phyloP scores from a whole-genome alignment of 805 yeast species.

The Barnettozyma siamensis region DNA sequence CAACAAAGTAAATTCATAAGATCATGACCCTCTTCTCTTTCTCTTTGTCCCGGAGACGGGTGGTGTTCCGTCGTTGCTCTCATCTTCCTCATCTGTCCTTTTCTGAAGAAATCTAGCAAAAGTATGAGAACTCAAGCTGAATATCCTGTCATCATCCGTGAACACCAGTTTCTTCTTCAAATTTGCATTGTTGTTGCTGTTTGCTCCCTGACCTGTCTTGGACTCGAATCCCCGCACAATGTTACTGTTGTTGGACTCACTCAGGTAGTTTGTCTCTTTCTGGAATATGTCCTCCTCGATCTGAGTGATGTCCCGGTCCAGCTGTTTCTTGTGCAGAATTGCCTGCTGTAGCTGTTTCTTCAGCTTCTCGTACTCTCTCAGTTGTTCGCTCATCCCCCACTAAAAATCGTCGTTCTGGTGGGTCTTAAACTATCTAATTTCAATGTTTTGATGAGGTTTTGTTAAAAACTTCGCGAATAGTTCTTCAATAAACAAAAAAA shows the following conservation, averaged over 20 bases:
- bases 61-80: slow-evolving; percentile 21
- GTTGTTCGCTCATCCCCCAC: slow-evolving; percentile 13
- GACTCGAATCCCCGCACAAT: slow-evolving; percentile 90
- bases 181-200: slow-evolving; percentile 37
- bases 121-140: slow-evolving; percentile 68
- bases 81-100: slow-evolving; percentile 32
- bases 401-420: too few relatives aligned
- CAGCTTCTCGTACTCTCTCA: slow-evolving; percentile 55
- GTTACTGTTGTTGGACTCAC: slow-evolving; percentile 66
- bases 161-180: slow-evolving; percentile 42
- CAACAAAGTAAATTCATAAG: too few relatives aligned
- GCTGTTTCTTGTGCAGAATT: slow-evolving; percentile 51
- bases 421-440: too few relatives aligned
- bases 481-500: too few relatives aligned
- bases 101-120: slow-evolving; percentile 59
- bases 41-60: slow-evolving; percentile 10
- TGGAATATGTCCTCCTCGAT: slow-evolving; percentile 77
- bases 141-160: slow-evolving; percentile 74
- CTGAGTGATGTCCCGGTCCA: slow-evolving; percentile 57
- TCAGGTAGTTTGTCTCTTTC: slow-evolving; percentile 71
- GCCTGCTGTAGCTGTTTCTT: slow-evolving; percentile 62
- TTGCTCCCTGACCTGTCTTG: slow-evolving; percentile 41
- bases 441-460: too few relatives aligned
- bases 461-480: too few relatives aligned
- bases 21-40: slow-evolving; percentile 13